phyloP scores from a whole-genome alignment of 139 green algal species.

The Coccomyxa sp. region DNA sequence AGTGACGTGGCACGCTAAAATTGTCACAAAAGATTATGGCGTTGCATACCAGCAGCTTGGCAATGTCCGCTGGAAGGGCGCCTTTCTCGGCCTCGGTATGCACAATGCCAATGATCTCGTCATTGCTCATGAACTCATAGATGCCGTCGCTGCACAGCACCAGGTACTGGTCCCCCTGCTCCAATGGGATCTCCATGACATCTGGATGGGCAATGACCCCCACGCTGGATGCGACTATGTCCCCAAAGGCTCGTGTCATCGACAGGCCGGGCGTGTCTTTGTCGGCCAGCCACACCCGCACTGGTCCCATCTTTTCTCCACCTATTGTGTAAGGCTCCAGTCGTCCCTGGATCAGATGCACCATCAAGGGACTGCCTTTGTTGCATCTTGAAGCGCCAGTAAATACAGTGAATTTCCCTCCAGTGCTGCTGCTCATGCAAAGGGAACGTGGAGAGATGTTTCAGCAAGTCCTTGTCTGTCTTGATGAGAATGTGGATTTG shows the following conservation, averaged over 20 bases:
- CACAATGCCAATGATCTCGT: slow-evolving; percentile 44
- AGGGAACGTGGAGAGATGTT: not conserved
- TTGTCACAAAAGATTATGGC: too few species aligned
- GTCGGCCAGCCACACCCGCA: slow-evolving; percentile 44
- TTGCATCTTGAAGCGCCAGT: not conserved
- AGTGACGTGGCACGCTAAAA: too few species aligned
- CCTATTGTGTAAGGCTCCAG: slow-evolving; percentile 37
- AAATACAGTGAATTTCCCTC: not conserved
- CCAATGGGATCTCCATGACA: slow-evolving; percentile 19
- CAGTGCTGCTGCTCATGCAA: not conserved
- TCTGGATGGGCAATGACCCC: slow-evolving; percentile 48
- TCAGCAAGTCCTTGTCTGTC: too few species aligned
- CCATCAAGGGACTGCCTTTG: not conserved
- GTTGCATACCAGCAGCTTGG: slow-evolving; percentile 19
- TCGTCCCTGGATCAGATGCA: slow-evolving; percentile 31
- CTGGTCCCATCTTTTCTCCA: slow-evolving; percentile 31
- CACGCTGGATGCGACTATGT: slow-evolving; percentile 38
- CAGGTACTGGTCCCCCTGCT: slow-evolving; percentile 48
- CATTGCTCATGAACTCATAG: slow-evolving; percentile 49
- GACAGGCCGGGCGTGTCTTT: slow-evolving; percentile 38
- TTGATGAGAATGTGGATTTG: too few species aligned
- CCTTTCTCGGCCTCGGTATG: slow-evolving; percentile 28
- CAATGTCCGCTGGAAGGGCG: slow-evolving; percentile 19
- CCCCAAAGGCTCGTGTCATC: slow-evolving; percentile 56
- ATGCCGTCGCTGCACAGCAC: slow-evolving; percentile 54